A percentile compares a stretch with the other conserved stretches of the same genome.
phyloP scores from a whole-genome alignment of 768 basidiomycete species.

The Mycena venus region DNA sequence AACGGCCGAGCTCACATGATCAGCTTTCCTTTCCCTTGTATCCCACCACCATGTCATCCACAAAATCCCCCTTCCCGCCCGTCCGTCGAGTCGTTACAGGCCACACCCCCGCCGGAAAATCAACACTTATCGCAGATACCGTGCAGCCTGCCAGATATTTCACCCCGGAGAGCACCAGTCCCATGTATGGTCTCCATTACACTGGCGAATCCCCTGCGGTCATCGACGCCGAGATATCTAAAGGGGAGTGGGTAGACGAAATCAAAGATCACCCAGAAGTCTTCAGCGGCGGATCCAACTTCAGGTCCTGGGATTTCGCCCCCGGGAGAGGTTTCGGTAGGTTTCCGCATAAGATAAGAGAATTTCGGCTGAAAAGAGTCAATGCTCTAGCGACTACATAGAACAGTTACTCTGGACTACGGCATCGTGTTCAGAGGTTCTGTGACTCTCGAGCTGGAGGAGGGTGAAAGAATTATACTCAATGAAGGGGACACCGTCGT shows the following conservation, averaged over 20 bases:
- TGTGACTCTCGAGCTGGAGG: constrained; percentile 38
- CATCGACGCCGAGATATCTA: constrained; percentile 22
- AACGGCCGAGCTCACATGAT: no score
- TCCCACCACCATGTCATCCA: constrained; percentile 6
- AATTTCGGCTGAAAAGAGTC: no score
- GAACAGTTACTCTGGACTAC: constrained; percentile 42
- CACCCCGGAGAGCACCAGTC: background rate
- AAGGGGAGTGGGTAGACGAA: constrained; percentile 30
- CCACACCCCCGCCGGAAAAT: constrained; percentile 20
- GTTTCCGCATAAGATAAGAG: no score
- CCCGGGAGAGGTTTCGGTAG: constrained; percentile 23
- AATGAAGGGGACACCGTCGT: constrained; percentile 41
- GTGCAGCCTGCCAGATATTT: background rate
- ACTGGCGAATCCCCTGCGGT: constrained; percentile 9
- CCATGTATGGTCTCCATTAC: constrained; percentile 16
- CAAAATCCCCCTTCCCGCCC: constrained; percentile 20
- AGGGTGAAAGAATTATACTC: constrained; percentile 32
- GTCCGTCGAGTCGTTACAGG: constrained; percentile 33
- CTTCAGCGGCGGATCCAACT: constrained; percentile 12
- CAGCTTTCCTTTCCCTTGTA: no score
- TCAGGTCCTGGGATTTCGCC: constrained; percentile 13
- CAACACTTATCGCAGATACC: constrained; percentile 15
- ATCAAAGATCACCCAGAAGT: constrained; percentile 1
- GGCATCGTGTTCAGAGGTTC: constrained; percentile 36
- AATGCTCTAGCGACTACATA: constrained; percentile 37